Conservation (phyloP, 2,329 filamentous ascomycete genomes). For the Pseudogymnoascus sp. region DNA sequence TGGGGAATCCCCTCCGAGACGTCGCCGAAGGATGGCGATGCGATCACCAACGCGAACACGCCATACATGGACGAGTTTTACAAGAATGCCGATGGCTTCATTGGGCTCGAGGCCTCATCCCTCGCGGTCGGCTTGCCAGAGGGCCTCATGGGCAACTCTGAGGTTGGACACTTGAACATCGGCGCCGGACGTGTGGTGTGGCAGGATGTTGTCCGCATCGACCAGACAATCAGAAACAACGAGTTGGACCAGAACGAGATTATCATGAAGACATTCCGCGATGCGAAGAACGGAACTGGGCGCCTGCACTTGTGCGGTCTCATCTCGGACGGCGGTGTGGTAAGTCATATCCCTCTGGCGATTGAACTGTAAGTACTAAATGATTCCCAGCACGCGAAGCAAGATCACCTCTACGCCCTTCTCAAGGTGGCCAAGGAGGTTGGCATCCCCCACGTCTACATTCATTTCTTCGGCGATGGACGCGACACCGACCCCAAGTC, state of each 20-base stretch:
- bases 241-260: slow-evolving; percentile 29
- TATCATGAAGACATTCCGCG: slow-evolving; percentile 55
- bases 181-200: slow-evolving; percentile 95
- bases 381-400: slow-evolving; percentile 67
- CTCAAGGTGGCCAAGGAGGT: slow-evolving; percentile 85
- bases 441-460: slow-evolving; percentile 82
- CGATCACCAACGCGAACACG: slow-evolving; percentile 86
- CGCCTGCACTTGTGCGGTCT: slow-evolving; percentile 87
- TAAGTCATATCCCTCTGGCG: slow-evolving; percentile 32
- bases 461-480: slow-evolving; percentile 98
- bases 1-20: slow-evolving; percentile 82
- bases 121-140: slow-evolving; percentile 92
- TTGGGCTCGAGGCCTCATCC: slow-evolving; percentile 90
- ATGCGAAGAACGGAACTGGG: slow-evolving; percentile 80
- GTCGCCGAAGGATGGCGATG: slow-evolving; percentile 83
- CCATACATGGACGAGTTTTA: slow-evolving; percentile 92
- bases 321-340: slow-evolving; percentile 88
- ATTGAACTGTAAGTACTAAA: slow-evolving; percentile 14
- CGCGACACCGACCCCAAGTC: slow-evolving; percentile 98
- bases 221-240: slow-evolving; percentile 64
- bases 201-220: slow-evolving; percentile 97
- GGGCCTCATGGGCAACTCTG: slow-evolving; percentile 97
- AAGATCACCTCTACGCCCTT: slow-evolving; percentile 81
- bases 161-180: slow-evolving; percentile 98
- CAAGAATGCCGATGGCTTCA: slow-evolving; percentile 73